Conservation (phyloP, 768 basidiomycete species). For the Trametes gibbosa region DNA sequence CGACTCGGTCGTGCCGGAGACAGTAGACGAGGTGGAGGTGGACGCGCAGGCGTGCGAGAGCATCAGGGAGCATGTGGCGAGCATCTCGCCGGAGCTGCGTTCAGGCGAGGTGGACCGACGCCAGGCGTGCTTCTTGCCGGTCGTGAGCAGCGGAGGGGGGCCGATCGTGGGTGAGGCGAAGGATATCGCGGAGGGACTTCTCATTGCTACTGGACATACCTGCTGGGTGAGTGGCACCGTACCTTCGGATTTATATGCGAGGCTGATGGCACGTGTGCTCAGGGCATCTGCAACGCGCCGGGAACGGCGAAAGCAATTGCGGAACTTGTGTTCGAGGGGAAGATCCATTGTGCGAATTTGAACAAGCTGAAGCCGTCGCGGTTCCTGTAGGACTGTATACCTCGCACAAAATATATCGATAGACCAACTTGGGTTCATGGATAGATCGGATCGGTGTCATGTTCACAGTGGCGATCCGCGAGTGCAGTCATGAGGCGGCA, state of each 20-base stretch:
- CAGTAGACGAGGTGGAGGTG: slow-evolving; percentile 69
- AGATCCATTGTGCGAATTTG: slow-evolving; percentile 54
- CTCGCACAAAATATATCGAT: not conserved
- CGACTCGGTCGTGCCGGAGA: slow-evolving; percentile 60
- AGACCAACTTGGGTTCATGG: not conserved
- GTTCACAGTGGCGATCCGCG: too few species aligned
- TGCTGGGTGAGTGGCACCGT: slow-evolving; percentile 59
- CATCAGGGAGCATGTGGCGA: slow-evolving; percentile 53
- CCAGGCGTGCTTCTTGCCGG: slow-evolving; percentile 81
- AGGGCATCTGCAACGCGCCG: slow-evolving; percentile 83
- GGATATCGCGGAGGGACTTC: slow-evolving; percentile 57
- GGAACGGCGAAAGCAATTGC: slow-evolving; percentile 75
- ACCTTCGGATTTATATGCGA: not conserved
- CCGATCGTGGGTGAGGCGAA: slow-evolving; percentile 71
- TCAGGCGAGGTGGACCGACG: slow-evolving; percentile 50
- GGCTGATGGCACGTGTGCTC: not conserved
- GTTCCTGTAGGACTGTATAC: slow-evolving; percentile 14
- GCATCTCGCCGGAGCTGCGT: slow-evolving; percentile 56
- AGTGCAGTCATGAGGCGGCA: too few species aligned
- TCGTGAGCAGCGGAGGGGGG: slow-evolving; percentile 52
- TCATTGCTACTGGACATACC: slow-evolving; percentile 75
- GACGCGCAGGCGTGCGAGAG: slow-evolving; percentile 54
- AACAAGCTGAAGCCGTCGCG: slow-evolving; percentile 41
- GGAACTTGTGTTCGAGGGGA: slow-evolving; percentile 70
- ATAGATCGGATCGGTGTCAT: too few species aligned